These are phyloP conservation scores for Debaryomycetaceae sp. DNA, from an alignment of 1,139 yeast genomes.

Conservation along the genomic window DNA sequence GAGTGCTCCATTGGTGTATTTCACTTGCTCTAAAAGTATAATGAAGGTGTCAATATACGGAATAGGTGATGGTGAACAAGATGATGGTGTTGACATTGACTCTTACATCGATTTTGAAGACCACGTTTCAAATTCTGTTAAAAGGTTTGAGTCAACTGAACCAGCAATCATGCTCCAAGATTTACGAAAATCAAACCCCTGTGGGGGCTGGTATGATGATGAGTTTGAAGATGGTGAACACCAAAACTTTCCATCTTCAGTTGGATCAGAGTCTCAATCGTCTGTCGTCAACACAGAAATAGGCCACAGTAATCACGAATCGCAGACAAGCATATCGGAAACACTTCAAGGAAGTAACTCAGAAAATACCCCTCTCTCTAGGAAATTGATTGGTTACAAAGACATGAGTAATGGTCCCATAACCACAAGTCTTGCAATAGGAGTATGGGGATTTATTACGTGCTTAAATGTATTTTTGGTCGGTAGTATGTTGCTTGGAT, in stretches of 20 bases:
- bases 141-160: slow-evolving; percentile 30
- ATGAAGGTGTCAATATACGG: slow-evolving; percentile 66
- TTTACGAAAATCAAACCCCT: slow-evolving; percentile 42
- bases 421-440: slow-evolving; percentile 41
- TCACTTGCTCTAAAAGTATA: slow-evolving; percentile 68
- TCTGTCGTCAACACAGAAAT: background rate
- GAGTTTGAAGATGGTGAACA: slow-evolving; percentile 24
- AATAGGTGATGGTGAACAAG: slow-evolving; percentile 24
- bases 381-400: slow-evolving; percentile 34
- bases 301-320: background rate
- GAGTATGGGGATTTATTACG: slow-evolving; percentile 53
- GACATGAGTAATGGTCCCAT: slow-evolving; percentile 55
- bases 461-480: slow-evolving; percentile 50
- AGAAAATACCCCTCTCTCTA: slow-evolving; percentile 1
- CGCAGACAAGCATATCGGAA: background rate
- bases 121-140: slow-evolving; percentile 12
- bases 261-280: background rate
- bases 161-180: slow-evolving; percentile 45
- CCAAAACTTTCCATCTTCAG: slow-evolving; percentile 9
- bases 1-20: slow-evolving; percentile 83
- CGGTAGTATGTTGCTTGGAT: slow-evolving; percentile 44
- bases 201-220: slow-evolving; percentile 45
- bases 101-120: slow-evolving; percentile 15
- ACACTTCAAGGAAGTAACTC: background rate
- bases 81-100: slow-evolving; percentile 24